Evolutionary conservation across 2,329 filamentous ascomycete species (phyloP).

Genomic region (Diplodia scrobiculata): DNA sequence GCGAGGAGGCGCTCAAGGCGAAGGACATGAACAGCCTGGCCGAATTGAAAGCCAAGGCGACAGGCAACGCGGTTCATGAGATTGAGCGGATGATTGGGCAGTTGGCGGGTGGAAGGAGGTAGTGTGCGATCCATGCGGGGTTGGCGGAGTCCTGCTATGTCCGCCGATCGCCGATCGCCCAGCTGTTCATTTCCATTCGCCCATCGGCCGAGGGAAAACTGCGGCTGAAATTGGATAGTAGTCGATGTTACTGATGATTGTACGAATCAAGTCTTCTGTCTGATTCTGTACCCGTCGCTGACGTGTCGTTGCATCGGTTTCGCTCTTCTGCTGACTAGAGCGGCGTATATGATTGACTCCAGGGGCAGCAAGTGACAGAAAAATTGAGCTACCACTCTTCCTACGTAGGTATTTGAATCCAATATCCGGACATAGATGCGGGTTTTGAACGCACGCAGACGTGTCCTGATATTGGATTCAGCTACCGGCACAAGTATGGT

Average conservation of each 20-base stretch:
- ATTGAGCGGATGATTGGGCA: slow-evolving; percentile 76
- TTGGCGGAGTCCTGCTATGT: background rate
- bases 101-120: slow-evolving; percentile 31
- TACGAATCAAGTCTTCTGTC: slow-evolving; percentile 8
- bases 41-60: slow-evolving; percentile 72
- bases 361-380: no score
- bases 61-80: slow-evolving; percentile 69
- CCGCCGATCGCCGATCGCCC: slow-evolving; percentile 13
- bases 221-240: slow-evolving; percentile 16
- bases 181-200: background rate
- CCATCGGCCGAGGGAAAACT: slow-evolving; percentile 10
- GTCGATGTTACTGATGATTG: slow-evolving; percentile 8
- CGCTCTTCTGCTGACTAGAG: no score
- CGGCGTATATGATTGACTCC: no score
- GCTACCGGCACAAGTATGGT: no score
- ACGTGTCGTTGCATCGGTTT: no score
- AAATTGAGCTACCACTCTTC: no score
- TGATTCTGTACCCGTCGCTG: background rate
- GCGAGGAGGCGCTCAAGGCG: slow-evolving; percentile 82
- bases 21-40: slow-evolving; percentile 78
- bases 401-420: no score
- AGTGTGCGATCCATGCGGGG: background rate
- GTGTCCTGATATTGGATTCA: no score
- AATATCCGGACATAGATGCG: no score
- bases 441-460: no score